Conservation (phyloP, 2,329 filamentous ascomycete species). For the Phialophora macrospora region DNA sequence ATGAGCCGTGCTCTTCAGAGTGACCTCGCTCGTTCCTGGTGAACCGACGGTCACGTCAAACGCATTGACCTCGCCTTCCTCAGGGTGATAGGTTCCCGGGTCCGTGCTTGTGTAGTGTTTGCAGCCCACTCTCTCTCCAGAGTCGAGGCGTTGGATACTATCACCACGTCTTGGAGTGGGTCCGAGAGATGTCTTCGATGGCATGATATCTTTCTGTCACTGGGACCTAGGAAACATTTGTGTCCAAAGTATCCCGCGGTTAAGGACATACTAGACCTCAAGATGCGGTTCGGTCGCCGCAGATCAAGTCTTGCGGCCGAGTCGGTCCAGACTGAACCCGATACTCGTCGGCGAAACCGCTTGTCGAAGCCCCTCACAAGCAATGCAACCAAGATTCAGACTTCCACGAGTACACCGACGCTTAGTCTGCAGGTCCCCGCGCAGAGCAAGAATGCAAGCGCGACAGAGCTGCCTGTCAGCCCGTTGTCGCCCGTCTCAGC, state of each 20-base stretch:
- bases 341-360: conserved; percentile 36
- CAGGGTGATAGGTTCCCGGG: neutral
- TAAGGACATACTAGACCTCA: conserved; percentile 2
- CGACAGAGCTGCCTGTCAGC: conserved; percentile 15
- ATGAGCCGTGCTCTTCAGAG: neutral
- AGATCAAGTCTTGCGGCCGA: conserved; percentile 27
- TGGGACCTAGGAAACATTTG: neutral
- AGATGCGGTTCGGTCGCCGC: conserved; percentile 32
- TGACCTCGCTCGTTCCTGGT: neutral
- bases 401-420: conserved; percentile 19
- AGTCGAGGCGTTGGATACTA: neutral
- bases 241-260: neutral
- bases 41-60: neutral
- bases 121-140: neutral
- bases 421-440: conserved; percentile 26
- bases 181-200: neutral
- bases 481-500: conserved; percentile 24
- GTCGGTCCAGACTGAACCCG: conserved; percentile 22
- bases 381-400: conserved; percentile 31
- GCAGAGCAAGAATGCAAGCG: conserved; percentile 26
- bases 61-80: neutral
- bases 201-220: neutral
- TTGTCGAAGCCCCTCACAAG: conserved; percentile 38
- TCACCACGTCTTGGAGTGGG: neutral
- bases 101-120: neutral